phyloP scores from a whole-genome alignment of 768 basidiomycete genomes.

The Austroboletus eburneus region DNA sequence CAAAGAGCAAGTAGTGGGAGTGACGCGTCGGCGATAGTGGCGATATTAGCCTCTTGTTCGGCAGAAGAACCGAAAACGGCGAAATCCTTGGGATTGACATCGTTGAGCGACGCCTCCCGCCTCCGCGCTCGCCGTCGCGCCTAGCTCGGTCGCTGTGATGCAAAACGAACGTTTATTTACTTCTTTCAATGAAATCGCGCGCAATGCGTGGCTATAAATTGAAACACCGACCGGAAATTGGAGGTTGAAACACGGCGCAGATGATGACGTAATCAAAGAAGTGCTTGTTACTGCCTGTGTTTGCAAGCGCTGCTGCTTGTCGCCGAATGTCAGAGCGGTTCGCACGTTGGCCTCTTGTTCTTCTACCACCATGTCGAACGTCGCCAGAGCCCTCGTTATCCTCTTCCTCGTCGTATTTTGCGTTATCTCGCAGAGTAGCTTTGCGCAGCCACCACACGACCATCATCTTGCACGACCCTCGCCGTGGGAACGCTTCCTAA shows the following conservation, averaged over 20 bases:
- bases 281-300: not conserved
- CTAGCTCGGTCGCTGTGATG: not conserved
- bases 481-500: conserved; percentile 10
- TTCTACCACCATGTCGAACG: conserved; percentile 40
- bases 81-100: not conserved
- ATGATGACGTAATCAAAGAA: conserved; percentile 13
- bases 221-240: not conserved
- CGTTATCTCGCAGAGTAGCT: conserved; percentile 57
- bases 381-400: conserved; percentile 49
- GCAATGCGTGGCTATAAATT: too few relatives aligned
- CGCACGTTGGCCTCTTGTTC: not conserved
- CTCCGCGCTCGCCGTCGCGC: not conserved
- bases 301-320: not conserved
- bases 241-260: not conserved
- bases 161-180: too few relatives aligned
- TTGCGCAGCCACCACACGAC: conserved; percentile 30
- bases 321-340: not conserved
- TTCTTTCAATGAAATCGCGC: too few relatives aligned
- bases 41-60: not conserved
- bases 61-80: too few relatives aligned
- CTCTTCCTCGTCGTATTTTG: conserved; percentile 51
- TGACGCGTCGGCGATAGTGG: not conserved
- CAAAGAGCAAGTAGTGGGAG: not conserved
- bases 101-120: not conserved
- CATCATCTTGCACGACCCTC: conserved; percentile 1